Evolutionary conservation across 2,329 filamentous ascomycete species (phyloP), one percentile per base, ranked within the genome.

Genomic region (Ilyonectria mors-panacis): DNA sequence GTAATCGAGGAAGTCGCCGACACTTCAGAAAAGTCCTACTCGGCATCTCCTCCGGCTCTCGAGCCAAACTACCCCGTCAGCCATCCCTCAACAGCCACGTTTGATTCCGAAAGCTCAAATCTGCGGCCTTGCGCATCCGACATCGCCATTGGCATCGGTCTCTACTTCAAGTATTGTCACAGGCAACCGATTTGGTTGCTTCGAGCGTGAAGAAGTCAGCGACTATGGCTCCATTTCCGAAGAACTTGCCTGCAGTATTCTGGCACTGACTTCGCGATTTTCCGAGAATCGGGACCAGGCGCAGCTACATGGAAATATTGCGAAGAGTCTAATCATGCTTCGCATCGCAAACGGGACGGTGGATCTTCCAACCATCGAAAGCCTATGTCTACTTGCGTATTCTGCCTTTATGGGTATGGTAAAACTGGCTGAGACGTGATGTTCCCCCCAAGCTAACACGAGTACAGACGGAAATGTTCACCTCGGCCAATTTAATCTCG

Each of bases 271-370:
- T 0, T 75, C 80, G 56, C 80, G 81, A 19, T 84, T 82, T 68
- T 80, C 79, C 3, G 76, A 80, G 2, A 80, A 75, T 44, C 69
- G 76, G 6, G 76, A 81, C 10, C 77, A 79, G 51, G 59, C 77
- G 13, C 78, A 78, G 62, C 59, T 79, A 6, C 81, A 82, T 45
- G 76, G 78, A 47, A 80, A 80, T 55, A 81, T 78, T 75, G 85
- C 80, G 45, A 83, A 76, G 76, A 82, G 74, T 62, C 73, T 80
- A 69, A 81, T 78, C 69, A 87, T 86, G 85, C 79, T 85, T 6
- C 83, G 85, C 21, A 83, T 87, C 39, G 85, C 85, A 1, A 85
- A 85, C 64, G 85, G 85, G 2, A 82, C 83, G 0, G 85, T 87
- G 2, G 82, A 84, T 57, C 74, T 87, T 2, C 77, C 81, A 17